A percentile compares a stretch with the other conserved stretches of the same genome.
Conservation (phyloP, 139 green algal genomes). For the Tetradesmus lagerheimii region DNA sequence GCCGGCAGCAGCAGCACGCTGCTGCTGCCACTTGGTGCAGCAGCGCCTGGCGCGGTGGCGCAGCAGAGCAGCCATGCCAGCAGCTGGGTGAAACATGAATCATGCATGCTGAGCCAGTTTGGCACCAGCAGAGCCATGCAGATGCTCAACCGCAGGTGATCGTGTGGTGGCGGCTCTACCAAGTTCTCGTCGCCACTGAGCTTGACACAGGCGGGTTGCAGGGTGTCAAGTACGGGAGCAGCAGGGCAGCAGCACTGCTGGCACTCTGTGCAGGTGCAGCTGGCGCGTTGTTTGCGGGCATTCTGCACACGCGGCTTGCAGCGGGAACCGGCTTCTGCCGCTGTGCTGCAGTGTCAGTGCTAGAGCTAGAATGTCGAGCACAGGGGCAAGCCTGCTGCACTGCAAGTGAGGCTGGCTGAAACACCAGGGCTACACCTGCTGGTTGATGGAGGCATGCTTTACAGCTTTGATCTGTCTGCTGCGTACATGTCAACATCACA, state of each 20-base stretch:
- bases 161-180: not conserved
- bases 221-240: not conserved
- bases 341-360: too few relatives aligned
- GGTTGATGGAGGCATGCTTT: too few relatives aligned
- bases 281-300: too few relatives aligned
- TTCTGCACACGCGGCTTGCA: too few relatives aligned
- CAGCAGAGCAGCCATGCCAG: not conserved
- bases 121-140: slow-evolving; percentile 32
- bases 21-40: not conserved
- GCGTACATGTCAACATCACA: too few relatives aligned
- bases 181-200: not conserved
- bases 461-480: too few relatives aligned
- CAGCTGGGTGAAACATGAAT: not conserved
- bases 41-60: not conserved
- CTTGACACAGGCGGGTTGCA: not conserved
- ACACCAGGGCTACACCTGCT: too few relatives aligned
- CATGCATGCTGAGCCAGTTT: not conserved
- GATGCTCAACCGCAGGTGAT: not conserved
- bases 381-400: too few relatives aligned
- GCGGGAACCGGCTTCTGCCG: too few relatives aligned
- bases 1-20: not conserved
- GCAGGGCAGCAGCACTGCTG: not conserved
- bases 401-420: too few relatives aligned
- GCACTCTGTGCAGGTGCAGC: not conserved
- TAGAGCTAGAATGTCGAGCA: too few relatives aligned